Base-by-base conservation (phyloP, 2,329 filamentous ascomycete genomes). In the Claviceps pusilla region DNA sequence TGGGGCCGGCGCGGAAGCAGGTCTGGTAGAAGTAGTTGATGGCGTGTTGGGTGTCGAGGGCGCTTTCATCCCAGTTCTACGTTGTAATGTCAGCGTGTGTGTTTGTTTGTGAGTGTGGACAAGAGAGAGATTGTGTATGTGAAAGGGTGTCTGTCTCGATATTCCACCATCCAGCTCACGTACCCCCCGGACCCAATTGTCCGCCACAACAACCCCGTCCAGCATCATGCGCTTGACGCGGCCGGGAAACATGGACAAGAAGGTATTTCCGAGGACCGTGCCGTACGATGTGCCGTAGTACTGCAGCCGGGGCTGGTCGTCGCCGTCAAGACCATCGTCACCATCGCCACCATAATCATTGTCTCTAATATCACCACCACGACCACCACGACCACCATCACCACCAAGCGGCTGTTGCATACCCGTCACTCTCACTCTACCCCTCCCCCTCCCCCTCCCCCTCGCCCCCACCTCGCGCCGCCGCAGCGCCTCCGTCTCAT, bases 201-300 rank as follows among this genome's bases (percentile, higher is more conserved):
- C 57, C 1, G 60, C 54, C 42, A 69, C 64, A 6, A 61, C 61
- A 12, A 69, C 60, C 1, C 62, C 67, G 24, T 69, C 67, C 2
- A 69, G 56, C 2, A 73, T 64, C 57, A 73, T 64, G 37, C 69
- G 64, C 1, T 63, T 67, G 2, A 73, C 60, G 1, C 61, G 57
- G 1, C 59, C 59, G 3, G 59, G 61, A 45, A 59, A 64, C 62
- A 63, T 64, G 16, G 60, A 62, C 1, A 59, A 50, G 39, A 63
- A 61, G 0, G 58, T 59, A 39, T 61, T 63, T 1, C 61, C 61
- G 0, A 64, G 48, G 0, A 60, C 14, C 7, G 59, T 63, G 9
- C 60, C 59, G 7, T 76, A 76, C n/a, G 70, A 73, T 50, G 75
- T 67, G 0, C 73, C 73, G 66, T 69, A 73, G 56, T 74, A 76